Base-by-base conservation (phyloP, 768 basidiomycete genomes). In the Agrocybe pediades region DNA sequence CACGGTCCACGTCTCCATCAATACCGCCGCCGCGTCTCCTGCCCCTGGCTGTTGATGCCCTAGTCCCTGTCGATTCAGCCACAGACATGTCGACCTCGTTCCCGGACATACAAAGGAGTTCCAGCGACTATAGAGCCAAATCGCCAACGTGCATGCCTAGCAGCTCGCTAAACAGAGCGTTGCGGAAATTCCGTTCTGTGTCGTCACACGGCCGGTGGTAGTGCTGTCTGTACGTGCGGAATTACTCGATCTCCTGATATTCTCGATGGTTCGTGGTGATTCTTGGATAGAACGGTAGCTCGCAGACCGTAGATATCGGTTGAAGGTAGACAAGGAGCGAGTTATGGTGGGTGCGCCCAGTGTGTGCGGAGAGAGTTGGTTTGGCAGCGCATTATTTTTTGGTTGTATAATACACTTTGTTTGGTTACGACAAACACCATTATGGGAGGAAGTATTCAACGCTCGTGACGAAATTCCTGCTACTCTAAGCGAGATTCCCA, bases 191-290 rank as follows among this genome's bases (percentile, higher is more conserved):
- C 16, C 19, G 46, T 26, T 25, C 20, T 51, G 40, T 49, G 60
- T 41, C 45, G 45, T 51, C 55, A 48, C 58, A 53, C 55, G 58
- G 59, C 54, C n/a, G 33, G 57, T 26, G 41, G 26, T 27, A 53
- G 39, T 23, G 47, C 44, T 19, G 40, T 33, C 36, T 45, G n/a
- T n/a, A n/a, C n/a, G n/a, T n/a, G n/a, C n/a, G n/a, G n/a, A 55
- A 56, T 49, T 27, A 43, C 55, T 69, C 71, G 85, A 87, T 87
- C 87, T 89, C 78, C 57, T 46, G 71, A 73, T 78, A 84, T 90
- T 74, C 79, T 66, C 68, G 69, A 85, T 78, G 77, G 83, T 87
- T 87, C 72, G 68, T 57, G 56, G 69, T 73, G 76, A 68, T 88
- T 83, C 71, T 83, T 88, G 77, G 77, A 83, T 74, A 55, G 57